Conservation (phyloP, 225 moss, liverwort and hornwort species). For the Physcomitrium patens region DNA sequence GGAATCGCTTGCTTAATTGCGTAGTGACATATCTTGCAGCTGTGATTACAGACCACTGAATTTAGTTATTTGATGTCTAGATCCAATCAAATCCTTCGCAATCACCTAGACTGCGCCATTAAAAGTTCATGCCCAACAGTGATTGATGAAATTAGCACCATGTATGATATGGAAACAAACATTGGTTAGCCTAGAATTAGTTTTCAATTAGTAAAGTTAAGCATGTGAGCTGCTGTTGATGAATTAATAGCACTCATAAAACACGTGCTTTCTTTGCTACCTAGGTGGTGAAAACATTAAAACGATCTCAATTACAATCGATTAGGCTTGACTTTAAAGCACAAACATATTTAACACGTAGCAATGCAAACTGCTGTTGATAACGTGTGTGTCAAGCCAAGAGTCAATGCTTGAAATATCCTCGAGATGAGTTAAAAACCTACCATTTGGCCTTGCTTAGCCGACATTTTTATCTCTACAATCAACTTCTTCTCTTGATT, state of each 20-base stretch:
- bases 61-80: conserved; percentile 93
- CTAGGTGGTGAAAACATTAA: too few species aligned
- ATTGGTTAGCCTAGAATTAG: background rate
- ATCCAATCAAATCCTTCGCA: conserved; percentile 97
- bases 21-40: conserved; percentile 94
- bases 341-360: background rate
- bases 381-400: conserved; percentile 16
- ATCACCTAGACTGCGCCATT: conserved; percentile 93
- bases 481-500: conserved; percentile 97
- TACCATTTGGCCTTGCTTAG: conserved; percentile 99
- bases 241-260: too few species aligned
- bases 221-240: background rate
- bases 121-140: conserved; percentile 11
- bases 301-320: background rate
- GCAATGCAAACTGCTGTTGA: background rate
- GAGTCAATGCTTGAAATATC: too few species aligned
- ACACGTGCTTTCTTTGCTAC: too few species aligned
- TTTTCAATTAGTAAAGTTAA: background rate
- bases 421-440: conserved; percentile 19
- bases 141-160: conserved; percentile 12
- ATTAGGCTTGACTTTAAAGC: background rate
- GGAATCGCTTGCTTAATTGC: conserved; percentile 66
- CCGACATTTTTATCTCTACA: conserved; percentile 92
- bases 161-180: background rate
- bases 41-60: conserved; percentile 96